Evolutionary conservation across 371 early-diverging fungal species (phyloP), one percentile per base, ranked within the genome.

Genomic region (Apophysomyces elegans): DNA sequence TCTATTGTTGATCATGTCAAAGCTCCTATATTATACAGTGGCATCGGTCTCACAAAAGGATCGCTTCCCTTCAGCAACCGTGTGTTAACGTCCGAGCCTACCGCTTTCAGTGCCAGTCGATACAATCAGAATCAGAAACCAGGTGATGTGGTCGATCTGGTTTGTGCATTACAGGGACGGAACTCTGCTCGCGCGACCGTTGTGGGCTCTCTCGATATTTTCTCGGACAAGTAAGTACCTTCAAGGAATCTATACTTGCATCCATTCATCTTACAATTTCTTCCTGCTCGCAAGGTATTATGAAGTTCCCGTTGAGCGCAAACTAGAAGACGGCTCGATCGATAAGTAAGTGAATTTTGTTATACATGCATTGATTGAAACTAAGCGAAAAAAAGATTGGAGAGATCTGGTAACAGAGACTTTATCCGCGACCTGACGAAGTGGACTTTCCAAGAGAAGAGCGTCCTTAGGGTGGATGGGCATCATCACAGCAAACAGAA

Each of bases 391-490:
- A 64, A 41, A 59, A 60, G 74, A 14, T 75, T 68, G 59, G 50
- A 66, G 2, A 73, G 71, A 58, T 83, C 86, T 16, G 91, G 90
- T 57, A 99, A 99, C 75, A 73, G 68, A 59, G 81, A 71, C 16
- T 95, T 98, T 64, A 80, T 85, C 1, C 68, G 65, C 9, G 93
- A 94, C 57, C 62, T 99, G 43, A 73, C 84, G 44, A 84, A 92
- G 70, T 99, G 99, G 99, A 86, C 88, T 7, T 93, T 97, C 80
- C 95, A 95, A 74, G 96, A 97, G 74, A 93, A 89, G 80, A 83
- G 91, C n/a, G 96, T 94, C 8, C 77, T 99, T 38, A 88, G 88
- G 65, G 85, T 91, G 8, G 72, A 75, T 8, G 65, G 73, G 1
- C 77, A 84, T 61, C 70, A 71, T 41, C 96, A 95, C 76, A 91